Conservation (phyloP, 345 rosid species). For the Crucihimalaya himalaica region DNA sequence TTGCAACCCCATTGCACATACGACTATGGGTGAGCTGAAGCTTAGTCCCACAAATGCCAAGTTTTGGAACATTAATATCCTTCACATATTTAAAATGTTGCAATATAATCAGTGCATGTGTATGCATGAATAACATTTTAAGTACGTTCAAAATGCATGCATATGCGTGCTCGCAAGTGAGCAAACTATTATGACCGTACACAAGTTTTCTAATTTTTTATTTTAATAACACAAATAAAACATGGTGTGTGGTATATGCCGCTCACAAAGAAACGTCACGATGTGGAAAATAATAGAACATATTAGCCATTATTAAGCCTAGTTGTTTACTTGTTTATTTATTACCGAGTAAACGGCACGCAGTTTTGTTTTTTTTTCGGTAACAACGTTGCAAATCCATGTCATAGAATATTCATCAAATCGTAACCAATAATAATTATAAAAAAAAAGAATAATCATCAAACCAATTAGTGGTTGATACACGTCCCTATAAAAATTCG, state of each 20-base stretch:
- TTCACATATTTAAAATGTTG: slow-evolving; percentile 33
- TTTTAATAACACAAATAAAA: slow-evolving; percentile 9
- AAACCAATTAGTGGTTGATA: slow-evolving; percentile 8
- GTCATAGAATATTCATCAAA: slow-evolving; percentile 4
- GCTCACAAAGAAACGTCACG: slow-evolving; percentile 31
- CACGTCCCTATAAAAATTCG: neutral
- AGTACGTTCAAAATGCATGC: slow-evolving; percentile 24
- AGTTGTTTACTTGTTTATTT: slow-evolving; percentile 6
- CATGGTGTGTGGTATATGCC: slow-evolving; percentile 22
- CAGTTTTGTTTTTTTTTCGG: neutral
- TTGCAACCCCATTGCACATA: slow-evolving; percentile 78
- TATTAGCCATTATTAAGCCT: no score
- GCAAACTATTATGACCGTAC: neutral
- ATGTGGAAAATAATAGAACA: slow-evolving; percentile 6
- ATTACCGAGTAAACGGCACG: slow-evolving; percentile 15
- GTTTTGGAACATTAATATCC: slow-evolving; percentile 67
- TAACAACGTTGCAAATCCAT: neutral
- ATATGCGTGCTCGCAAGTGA: neutral
- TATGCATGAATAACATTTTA: slow-evolving; percentile 13
- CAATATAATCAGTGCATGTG: neutral
- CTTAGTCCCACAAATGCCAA: slow-evolving; percentile 67
- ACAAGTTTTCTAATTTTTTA: slow-evolving; percentile 13
- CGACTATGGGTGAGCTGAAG: slow-evolving; percentile 78
- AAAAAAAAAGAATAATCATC: no score
- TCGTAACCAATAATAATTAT: no score